Base-by-base conservation (phyloP, 495 filamentous ascomycete genomes). In the Trichoderma gamsii region DNA sequence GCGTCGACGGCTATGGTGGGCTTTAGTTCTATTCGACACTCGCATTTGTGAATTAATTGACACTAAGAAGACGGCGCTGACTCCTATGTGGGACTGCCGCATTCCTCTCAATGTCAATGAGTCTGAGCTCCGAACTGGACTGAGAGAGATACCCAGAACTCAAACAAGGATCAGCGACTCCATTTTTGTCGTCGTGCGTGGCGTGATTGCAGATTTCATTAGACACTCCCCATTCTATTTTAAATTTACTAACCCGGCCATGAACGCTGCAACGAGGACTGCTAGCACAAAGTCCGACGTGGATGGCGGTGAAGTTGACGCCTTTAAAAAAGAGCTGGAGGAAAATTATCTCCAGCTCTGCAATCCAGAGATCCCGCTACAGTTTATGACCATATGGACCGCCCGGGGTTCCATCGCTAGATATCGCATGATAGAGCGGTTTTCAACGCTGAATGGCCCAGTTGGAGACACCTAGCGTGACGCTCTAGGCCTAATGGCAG, bases 1-100 rank as follows among this genome's bases (percentile, higher is more conserved):
- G 79, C 80, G 84, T 66, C 82, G 85, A 63, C 74, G 86, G 46
- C 80, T 88, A 0, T 88, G 85, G 86, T 88, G 86, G 86, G 75
- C 85, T 4, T 75, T 88, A 2, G 71, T 81, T 0, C 64, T 81
- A 38, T 82, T 87, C 52, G 85, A 88, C 67, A 69, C 67, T 67
- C 85, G 86, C 41, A 79, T 85, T 25, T 63, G 79, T 72, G 82
- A 85, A 69, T 71, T 86, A 44, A 65, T 78, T 6, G 73, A 79
- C 43, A 73, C 73, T 61, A 80, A 78, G 68, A 70, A 70, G 12
- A 66, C 74, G 2, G 75, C 70, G 7, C 71, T 86, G 16, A 69
- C 71, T 70, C 86, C 85, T 0, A 83, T 77, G 32, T 88, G 85
- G 84, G 82, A 87, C 74, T 87, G 84, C 72, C 74, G 69, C 44